Evolutionary conservation across 2,329 filamentous ascomycete species (phyloP), one percentile per base, ranked within the genome.

Genomic region (Aspergillus tanneri): DNA sequence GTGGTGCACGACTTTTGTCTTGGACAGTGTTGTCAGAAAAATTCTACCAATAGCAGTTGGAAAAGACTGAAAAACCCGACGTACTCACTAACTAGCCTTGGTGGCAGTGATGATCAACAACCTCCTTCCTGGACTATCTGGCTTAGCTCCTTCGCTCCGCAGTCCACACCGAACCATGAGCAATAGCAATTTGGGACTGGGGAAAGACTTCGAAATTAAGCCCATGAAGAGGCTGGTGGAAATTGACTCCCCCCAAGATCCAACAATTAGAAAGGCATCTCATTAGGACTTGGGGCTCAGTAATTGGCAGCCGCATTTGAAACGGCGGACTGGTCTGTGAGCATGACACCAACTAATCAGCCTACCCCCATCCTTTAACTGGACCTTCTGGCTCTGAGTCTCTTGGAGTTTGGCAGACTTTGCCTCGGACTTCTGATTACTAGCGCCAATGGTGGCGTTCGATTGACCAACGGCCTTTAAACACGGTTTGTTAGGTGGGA

Each of bases 391-490:
- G 28, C n/a, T 14, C 16, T 14, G 28, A 5, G 6, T 11, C 14
- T 10, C 14, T 30, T 21, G 27, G 14, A 49, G 44, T 49, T 54
- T 55, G 49, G 50, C 53, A 49, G 34, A 50, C 47, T 50, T 53
- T 57, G 49, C 14, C 27, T 25, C 24, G 24, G 6, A 47, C 47
- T 53, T 57, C 45, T 47, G 38, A 39, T n/a, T 19, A 43, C 49
- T 53, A 50, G 54, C 43, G 49, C n/a, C 30, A 11, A 8, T 39
- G 46, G 50, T 51, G 49, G 49, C 46, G 49, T 36, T 21, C 21
- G 25, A 36, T 23, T 44, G 47, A 53, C 54, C 57, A 59, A 59
- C 47, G 19, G 49, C 19, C 34, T 49, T 40, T 50, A 46, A 52
- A 56, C 55, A 59, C 57, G 45, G 52, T 42, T 39, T 38, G 11